A percentile compares a stretch with the other conserved stretches of the same genome.
Evolutionary conservation across 768 basidiomycete genomes (phyloP).

Genomic region (Xanthoconium stramineum): DNA sequence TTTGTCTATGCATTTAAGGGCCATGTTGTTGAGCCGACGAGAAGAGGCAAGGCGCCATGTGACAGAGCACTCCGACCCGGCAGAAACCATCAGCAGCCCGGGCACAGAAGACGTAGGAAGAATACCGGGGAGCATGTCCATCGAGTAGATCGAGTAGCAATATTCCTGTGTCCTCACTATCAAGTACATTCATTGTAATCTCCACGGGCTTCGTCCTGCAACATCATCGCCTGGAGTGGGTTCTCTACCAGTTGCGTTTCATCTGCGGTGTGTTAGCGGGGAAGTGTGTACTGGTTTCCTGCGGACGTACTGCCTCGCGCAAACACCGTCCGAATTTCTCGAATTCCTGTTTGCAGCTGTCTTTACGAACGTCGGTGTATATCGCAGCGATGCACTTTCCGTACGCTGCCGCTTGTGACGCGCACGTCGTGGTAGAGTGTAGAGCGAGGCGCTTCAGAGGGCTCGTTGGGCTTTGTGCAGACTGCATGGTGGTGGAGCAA

Average conservation of each 20-base stretch:
- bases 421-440: constrained; percentile 70
- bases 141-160: constrained; percentile 18
- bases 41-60: constrained; percentile 39
- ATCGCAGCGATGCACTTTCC: constrained; percentile 83
- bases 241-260: constrained; percentile 51
- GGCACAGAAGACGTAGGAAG: constrained; percentile 39
- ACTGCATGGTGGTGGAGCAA: constrained; percentile 12
- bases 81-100: constrained; percentile 24
- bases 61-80: constrained; percentile 20
- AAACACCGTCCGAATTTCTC: constrained; percentile 80
- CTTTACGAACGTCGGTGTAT: constrained; percentile 82
- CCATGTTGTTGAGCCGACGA: constrained; percentile 51
- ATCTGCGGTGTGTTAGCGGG: constrained; percentile 36
- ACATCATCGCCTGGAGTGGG: background rate
- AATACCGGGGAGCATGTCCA: constrained; percentile 31
- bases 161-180: constrained; percentile 6
- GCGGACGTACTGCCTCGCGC: constrained; percentile 63
- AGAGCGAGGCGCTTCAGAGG: constrained; percentile 66
- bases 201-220: constrained; percentile 8
- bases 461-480: constrained; percentile 30
- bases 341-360: constrained; percentile 84
- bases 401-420: constrained; percentile 70
- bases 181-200: constrained; percentile 18
- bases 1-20: constrained; percentile 45
- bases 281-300: background rate